These are phyloP conservation scores for Volutella citrinella DNA, from an alignment of 2,329 filamentous ascomycete genomes.

Conservation along the genomic window DNA sequence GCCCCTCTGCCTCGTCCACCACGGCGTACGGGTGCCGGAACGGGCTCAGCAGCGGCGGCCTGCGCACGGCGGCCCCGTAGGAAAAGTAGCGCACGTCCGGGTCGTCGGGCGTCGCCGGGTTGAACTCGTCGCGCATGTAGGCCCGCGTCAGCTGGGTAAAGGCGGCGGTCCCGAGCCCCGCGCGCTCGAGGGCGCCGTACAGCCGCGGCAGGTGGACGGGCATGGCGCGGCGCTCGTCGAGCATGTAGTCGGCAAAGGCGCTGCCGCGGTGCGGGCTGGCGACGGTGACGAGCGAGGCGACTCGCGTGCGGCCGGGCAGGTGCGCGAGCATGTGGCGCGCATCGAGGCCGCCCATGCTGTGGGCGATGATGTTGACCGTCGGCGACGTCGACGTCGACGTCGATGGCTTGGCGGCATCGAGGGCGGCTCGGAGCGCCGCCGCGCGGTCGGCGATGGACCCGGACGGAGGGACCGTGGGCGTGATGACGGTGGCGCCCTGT, in stretches of 20 bases:
- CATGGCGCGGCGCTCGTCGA: slow-evolving; percentile 39
- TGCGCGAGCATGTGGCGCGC: slow-evolving; percentile 63
- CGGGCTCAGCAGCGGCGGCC: slow-evolving; percentile 59
- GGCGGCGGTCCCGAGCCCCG: slow-evolving; percentile 56
- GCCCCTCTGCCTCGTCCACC: slow-evolving; percentile 50
- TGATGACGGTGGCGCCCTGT: slow-evolving; percentile 55
- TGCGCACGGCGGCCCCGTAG: slow-evolving; percentile 52
- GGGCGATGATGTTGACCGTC: slow-evolving; percentile 78
- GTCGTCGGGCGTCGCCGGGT: slow-evolving; percentile 53
- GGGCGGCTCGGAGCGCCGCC: slow-evolving; percentile 52
- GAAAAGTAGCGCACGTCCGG: slow-evolving; percentile 57
- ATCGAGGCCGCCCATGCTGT: slow-evolving; percentile 66
- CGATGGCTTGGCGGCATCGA: slow-evolving; percentile 40
- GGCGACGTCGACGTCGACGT: no score
- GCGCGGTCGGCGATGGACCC: slow-evolving; percentile 60
- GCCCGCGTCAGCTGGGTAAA: slow-evolving; percentile 58
- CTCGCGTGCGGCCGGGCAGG: slow-evolving; percentile 43
- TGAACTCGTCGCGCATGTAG: slow-evolving; percentile 60
- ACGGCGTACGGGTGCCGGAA: slow-evolving; percentile 54
- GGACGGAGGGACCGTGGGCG: slow-evolving; percentile 59
- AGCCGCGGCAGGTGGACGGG: slow-evolving; percentile 49
- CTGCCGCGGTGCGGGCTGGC: slow-evolving; percentile 55
- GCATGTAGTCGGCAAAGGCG: slow-evolving; percentile 52
- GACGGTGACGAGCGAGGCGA: slow-evolving; percentile 52
- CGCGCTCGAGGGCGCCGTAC: slow-evolving; percentile 47